Evolutionary conservation across 345 rosid species (phyloP).

Genomic region (Gossypium australe): DNA sequence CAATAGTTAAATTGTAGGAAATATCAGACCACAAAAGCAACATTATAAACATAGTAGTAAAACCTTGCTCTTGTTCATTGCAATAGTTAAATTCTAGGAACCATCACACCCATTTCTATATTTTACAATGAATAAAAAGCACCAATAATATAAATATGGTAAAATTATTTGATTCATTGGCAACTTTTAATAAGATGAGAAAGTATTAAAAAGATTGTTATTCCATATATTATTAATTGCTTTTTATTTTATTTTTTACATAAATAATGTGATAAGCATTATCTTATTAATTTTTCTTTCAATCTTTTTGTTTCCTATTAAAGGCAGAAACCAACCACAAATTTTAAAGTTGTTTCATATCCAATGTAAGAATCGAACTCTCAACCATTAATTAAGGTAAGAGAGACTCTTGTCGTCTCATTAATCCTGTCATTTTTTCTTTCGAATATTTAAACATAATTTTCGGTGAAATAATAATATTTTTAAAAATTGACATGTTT

Average conservation of each 20-base stretch:
- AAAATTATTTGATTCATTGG: not conserved
- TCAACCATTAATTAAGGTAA: too few species aligned
- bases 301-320: too few species aligned
- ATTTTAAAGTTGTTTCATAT: too few species aligned
- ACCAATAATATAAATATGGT: not conserved
- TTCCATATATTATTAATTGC: not conserved
- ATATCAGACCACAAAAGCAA: not conserved
- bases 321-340: accelerated
- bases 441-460: too few species aligned
- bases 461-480: too few species aligned
- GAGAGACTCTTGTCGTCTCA: too few species aligned
- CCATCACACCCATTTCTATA: not conserved
- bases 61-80: not conserved
- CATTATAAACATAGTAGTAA: not conserved
- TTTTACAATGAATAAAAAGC: not conserved
- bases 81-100: slow-evolving; percentile 5
- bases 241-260: not conserved
- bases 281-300: too few species aligned
- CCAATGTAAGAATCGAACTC: too few species aligned
- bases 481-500: too few species aligned
- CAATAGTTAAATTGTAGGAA: not conserved
- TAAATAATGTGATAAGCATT: too few species aligned
- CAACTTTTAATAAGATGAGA: not conserved
- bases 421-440: too few species aligned
- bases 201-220: too few species aligned